phyloP scores from a whole-genome alignment of 225 moss, liverwort and hornwort species.

The Antitrichia curtipendula region DNA sequence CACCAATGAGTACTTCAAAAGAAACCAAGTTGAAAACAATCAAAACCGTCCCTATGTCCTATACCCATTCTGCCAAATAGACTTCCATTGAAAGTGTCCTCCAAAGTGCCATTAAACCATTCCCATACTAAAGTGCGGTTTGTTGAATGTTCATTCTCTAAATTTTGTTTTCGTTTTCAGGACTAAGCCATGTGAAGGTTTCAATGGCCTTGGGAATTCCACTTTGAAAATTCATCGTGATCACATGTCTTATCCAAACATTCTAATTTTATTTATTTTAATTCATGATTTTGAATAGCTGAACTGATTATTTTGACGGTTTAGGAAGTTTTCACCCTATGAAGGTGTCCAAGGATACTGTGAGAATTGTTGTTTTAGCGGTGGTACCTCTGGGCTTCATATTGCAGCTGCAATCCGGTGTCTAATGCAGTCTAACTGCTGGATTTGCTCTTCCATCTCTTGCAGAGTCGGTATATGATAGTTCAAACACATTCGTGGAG shows the following conservation, averaged over 20 bases:
- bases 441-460: background rate
- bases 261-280: too few species aligned
- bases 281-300: background rate
- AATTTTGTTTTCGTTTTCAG: background rate
- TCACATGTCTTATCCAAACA: too few species aligned
- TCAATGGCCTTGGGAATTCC: background rate
- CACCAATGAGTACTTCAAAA: too few species aligned
- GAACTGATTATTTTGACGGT: accelerated
- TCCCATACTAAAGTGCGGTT: background rate
- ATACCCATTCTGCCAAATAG: background rate
- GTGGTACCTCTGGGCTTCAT: background rate
- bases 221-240: background rate
- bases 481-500: background rate
- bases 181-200: background rate
- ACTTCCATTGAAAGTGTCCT: background rate
- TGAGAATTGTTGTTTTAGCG: background rate
- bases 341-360: background rate
- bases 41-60: accelerated
- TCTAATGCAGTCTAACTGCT: too few species aligned
- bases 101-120: background rate
- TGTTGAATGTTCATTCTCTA: background rate
- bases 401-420: background rate
- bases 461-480: background rate
- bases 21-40: background rate
- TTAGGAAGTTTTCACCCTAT: background rate